phyloP scores from a whole-genome alignment of 768 basidiomycete genomes.

The Basidioascus undulatus region DNA sequence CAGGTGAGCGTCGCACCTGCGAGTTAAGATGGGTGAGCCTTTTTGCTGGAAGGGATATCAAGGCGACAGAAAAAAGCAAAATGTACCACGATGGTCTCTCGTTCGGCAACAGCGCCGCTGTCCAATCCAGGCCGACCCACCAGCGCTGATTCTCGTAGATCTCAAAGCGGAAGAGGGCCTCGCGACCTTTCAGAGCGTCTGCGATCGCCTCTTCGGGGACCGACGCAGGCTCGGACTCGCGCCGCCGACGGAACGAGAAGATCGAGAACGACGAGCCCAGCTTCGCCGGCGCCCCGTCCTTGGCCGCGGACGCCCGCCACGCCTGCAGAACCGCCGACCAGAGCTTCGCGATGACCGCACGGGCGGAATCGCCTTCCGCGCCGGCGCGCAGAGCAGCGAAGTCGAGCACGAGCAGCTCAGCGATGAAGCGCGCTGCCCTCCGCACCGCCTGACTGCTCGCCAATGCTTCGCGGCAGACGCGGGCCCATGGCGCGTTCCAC shows the following conservation, averaged over 20 bases:
- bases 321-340: not conserved
- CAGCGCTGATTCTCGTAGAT: slow-evolving; percentile 18
- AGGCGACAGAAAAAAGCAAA: not conserved
- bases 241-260: too few species aligned
- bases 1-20: slow-evolving; percentile 20
- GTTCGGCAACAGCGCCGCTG: slow-evolving; percentile 22
- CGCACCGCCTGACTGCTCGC: slow-evolving; percentile 7
- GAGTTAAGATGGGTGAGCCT: not conserved
- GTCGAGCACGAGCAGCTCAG: slow-evolving; percentile 5
- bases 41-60: not conserved
- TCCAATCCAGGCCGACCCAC: slow-evolving; percentile 27
- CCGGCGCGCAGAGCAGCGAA: not conserved
- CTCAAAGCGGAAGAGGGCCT: slow-evolving; percentile 23
- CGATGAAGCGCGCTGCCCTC: slow-evolving; percentile 1
- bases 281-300: not conserved
- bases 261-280: too few species aligned
- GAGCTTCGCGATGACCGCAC: not conserved
- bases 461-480: slow-evolving; percentile 3
- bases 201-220: slow-evolving; percentile 23
- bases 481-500: slow-evolving; percentile 12
- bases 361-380: not conserved
- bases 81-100: slow-evolving; percentile 22
- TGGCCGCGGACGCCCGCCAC: not conserved
- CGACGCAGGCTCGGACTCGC: not conserved
- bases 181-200: slow-evolving; percentile 35